Conservation (phyloP, 345 rosid species). For the Clarkia xantiana region DNA sequence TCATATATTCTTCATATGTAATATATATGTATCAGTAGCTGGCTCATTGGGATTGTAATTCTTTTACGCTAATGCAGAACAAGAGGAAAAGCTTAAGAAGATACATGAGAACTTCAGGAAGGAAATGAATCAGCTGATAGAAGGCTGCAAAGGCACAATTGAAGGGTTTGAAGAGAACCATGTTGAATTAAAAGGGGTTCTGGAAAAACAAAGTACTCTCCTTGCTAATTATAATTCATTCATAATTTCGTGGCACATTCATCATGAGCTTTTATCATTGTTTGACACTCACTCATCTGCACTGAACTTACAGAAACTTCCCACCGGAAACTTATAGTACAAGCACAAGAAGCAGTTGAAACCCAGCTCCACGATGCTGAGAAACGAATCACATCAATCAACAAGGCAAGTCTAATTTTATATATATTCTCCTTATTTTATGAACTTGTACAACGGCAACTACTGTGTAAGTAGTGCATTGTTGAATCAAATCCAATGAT, state of each 20-base stretch:
- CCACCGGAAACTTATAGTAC: constrained; percentile 50
- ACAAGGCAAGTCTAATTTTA: constrained; percentile 41
- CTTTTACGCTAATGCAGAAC: constrained; percentile 31
- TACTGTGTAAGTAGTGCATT: too few species aligned
- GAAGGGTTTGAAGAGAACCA: constrained; percentile 55
- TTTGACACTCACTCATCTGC: constrained; percentile 1
- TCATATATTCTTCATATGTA: too few species aligned
- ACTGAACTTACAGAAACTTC: constrained; percentile 36
- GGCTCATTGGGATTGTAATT: neutral
- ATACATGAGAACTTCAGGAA: constrained; percentile 58
- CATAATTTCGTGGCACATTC: too few species aligned
- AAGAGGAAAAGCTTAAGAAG: constrained; percentile 50
- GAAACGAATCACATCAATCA: constrained; percentile 41
- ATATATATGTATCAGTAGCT: too few species aligned
- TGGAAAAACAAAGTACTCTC: constrained; percentile 65
- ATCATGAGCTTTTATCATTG: constrained; percentile 4
- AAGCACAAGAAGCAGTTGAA: constrained; percentile 53
- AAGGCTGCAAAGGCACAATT: constrained; percentile 36
- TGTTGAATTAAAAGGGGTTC: constrained; percentile 41
- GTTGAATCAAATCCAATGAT: neutral
- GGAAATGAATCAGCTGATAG: constrained; percentile 44
- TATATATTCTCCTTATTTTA: neutral
- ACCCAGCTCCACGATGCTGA: constrained; percentile 46
- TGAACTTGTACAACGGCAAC: too few species aligned
- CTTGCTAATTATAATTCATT: too few species aligned